A percentile compares a stretch with the other conserved stretches of the same genome.
Conservation (phyloP, 345 rosid species). For the Viola odorata region DNA sequence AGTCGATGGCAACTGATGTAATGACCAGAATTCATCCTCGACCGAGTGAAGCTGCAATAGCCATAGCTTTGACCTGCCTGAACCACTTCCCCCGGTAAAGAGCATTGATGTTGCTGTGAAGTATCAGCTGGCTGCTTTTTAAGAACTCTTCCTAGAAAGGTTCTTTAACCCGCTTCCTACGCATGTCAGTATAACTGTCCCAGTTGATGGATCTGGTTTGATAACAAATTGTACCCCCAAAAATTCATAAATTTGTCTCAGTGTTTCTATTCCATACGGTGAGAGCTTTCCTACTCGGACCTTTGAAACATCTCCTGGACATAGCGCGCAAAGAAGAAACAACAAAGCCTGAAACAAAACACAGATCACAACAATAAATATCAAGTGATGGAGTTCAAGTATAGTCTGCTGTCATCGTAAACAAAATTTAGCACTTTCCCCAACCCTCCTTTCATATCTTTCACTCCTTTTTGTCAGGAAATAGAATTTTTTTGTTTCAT, state of each 20-base stretch:
- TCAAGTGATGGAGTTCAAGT: no score
- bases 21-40: no score
- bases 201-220: constrained; percentile 61
- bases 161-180: constrained; percentile 74
- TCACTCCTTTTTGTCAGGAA: no score
- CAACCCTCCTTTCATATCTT: no score
- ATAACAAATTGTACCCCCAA: constrained; percentile 60
- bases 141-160: constrained; percentile 68
- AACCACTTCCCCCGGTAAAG: no score
- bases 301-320: constrained; percentile 75
- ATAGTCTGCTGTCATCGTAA: no score
- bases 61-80: no score
- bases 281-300: constrained; percentile 81
- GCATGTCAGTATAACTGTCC: constrained; percentile 69
- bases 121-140: neutral
- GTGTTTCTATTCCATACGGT: constrained; percentile 70
- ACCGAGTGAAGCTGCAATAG: no score
- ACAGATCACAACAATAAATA: neutral
- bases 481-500: no score
- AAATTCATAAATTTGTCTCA: constrained; percentile 64
- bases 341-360: constrained; percentile 51
- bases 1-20: no score
- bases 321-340: constrained; percentile 70
- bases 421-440: no score
- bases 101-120: no score